These are phyloP conservation scores for Emergomyces orientalis DNA, from an alignment of 2,329 filamentous ascomycete genomes.

Conservation along the genomic window DNA sequence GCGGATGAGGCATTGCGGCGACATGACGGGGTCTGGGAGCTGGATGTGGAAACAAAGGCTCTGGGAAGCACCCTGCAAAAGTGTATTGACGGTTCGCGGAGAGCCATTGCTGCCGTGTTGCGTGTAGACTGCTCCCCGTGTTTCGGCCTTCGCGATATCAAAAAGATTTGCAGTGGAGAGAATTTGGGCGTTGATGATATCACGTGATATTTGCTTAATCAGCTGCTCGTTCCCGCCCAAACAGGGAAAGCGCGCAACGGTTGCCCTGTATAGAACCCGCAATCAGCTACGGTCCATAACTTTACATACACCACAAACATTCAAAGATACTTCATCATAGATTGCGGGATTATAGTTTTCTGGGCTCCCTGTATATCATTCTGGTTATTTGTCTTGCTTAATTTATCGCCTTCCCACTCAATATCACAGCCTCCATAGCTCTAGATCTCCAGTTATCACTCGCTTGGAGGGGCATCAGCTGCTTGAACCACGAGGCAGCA, in stretches of 20 bases:
- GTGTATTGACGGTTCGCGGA: conserved; percentile 32
- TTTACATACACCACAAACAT: not conserved
- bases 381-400: not conserved
- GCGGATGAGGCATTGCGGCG: conserved; percentile 41
- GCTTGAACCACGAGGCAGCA: not conserved
- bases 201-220: conserved; percentile 12
- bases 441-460: not conserved
- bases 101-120: conserved; percentile 27
- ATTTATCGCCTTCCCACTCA: not conserved
- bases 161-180: conserved; percentile 1
- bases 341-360: not conserved
- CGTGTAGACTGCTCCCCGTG: not conserved
- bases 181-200: conserved; percentile 1
- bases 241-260: not conserved
- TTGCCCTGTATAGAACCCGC: not conserved
- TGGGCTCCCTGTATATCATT: not conserved
- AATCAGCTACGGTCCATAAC: not conserved
- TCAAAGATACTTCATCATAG: conserved; percentile 1
- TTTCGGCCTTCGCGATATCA: not conserved
- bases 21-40: conserved; percentile 25
- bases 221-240: conserved; percentile 1
- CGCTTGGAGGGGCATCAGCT: not conserved
- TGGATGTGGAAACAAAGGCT: conserved; percentile 25
- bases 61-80: conserved; percentile 32
- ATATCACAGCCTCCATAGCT: not conserved